These are phyloP conservation scores for Mortierella claussenii DNA, from an alignment of 192 early-diverging fungal species.

Conservation along the genomic window DNA sequence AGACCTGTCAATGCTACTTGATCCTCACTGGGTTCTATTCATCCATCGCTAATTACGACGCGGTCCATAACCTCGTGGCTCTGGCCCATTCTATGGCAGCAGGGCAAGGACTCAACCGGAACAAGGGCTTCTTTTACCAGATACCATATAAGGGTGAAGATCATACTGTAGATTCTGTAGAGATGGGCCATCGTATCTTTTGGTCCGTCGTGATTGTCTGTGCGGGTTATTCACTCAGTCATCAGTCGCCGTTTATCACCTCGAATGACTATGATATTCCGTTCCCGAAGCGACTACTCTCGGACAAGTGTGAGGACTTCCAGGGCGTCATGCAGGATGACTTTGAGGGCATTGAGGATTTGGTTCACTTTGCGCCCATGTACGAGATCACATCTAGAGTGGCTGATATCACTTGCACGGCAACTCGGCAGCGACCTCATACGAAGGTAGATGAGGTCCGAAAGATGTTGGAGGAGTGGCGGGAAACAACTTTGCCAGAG, in stretches of 20 bases:
- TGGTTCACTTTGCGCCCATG: constrained; percentile 38
- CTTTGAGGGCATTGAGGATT: constrained; percentile 41
- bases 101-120: constrained; percentile 16
- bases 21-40: constrained; percentile 48
- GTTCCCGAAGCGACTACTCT: constrained; percentile 16
- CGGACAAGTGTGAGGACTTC: constrained; percentile 22
- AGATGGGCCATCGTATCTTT: constrained; percentile 38
- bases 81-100: constrained; percentile 35
- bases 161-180: constrained; percentile 24
- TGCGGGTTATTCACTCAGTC: constrained; percentile 44
- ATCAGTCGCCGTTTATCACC: constrained; percentile 50
- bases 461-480: constrained; percentile 27
- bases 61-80: constrained; percentile 46
- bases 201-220: constrained; percentile 52
- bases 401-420: constrained; percentile 48
- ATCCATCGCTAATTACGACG: constrained; percentile 38
- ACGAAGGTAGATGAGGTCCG: constrained; percentile 45
- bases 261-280: constrained; percentile 49
- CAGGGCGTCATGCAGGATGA: constrained; percentile 27
- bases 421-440: constrained; percentile 32
- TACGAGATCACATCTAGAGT: constrained; percentile 37
- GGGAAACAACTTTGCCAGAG: constrained; percentile 16
- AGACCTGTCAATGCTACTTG: constrained; percentile 40
- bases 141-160: background rate
- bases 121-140: constrained; percentile 42